Percentiles rank a stretch among this genome's conserved stretches.
Conservation (phyloP, 179 eudicot species). For the Silene coronaria region DNA sequence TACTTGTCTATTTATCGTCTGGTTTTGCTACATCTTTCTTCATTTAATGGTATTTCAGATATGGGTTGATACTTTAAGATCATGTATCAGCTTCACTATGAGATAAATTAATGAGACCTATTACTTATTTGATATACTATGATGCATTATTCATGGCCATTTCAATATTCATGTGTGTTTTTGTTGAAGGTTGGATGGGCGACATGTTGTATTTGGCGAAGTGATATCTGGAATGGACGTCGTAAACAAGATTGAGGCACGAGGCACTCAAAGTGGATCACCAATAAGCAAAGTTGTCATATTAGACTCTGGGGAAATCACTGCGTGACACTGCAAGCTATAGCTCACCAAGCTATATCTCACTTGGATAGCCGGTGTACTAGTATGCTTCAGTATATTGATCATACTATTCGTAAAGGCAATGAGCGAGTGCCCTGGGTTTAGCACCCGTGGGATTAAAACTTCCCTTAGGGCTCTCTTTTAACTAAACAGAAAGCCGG, state of each 20-base stretch:
- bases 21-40: neutral
- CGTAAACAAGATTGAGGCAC: slow-evolving; percentile 89
- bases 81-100: neutral
- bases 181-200: slow-evolving; percentile 79
- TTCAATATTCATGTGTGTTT: neutral
- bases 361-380: slow-evolving; percentile 4
- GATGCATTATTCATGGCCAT: neutral
- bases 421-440: neutral
- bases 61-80: neutral
- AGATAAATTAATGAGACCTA: neutral
- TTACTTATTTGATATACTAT: neutral
- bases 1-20: neutral
- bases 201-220: slow-evolving; percentile 90
- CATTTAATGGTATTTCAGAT: neutral
- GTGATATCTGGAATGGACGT: slow-evolving; percentile 96
- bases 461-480: neutral
- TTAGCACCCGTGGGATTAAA: neutral
- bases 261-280: slow-evolving; percentile 67
- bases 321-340: slow-evolving; percentile 29
- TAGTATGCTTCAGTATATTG: neutral
- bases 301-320: slow-evolving; percentile 86
- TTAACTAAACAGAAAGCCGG: neutral
- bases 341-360: neutral
- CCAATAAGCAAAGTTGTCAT: slow-evolving; percentile 78
- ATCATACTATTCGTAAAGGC: neutral